phyloP scores from a whole-genome alignment of 176 grass and related monocot genomes.

The Oryza glumipatula region DNA sequence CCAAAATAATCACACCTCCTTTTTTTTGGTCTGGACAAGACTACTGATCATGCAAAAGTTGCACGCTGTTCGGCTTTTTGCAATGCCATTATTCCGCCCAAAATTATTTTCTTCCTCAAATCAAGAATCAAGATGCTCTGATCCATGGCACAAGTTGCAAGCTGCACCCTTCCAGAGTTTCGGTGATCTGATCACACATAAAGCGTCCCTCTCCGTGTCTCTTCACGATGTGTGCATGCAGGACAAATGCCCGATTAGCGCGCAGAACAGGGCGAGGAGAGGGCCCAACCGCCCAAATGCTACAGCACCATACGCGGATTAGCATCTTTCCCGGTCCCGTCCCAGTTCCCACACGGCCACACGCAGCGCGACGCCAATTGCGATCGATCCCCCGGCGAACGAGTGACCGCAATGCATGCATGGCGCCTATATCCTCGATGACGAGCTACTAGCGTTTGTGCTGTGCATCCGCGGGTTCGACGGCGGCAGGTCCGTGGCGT shows the following conservation, averaged over 20 bases:
- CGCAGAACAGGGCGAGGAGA: conserved; percentile 9
- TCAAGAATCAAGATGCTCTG: neutral
- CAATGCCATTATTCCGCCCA: neutral
- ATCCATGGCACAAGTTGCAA: neutral
- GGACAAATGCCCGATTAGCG: conserved; percentile 37
- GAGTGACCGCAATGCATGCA: neutral
- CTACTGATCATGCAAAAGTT: neutral
- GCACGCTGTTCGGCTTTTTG: neutral
- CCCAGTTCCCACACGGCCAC: no score
- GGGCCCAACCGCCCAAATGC: neutral
- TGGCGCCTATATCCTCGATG: neutral
- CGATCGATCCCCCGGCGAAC: neutral
- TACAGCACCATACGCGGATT: neutral
- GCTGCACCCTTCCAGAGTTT: neutral
- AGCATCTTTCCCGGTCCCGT: neutral
- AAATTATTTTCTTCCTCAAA: neutral
- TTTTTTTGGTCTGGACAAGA: neutral
- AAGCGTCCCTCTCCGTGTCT: neutral
- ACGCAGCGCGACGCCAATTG: no score
- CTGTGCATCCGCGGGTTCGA: neutral
- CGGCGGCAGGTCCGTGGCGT: neutral
- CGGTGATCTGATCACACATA: neutral
- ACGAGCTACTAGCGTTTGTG: neutral
- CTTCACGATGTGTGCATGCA: neutral
- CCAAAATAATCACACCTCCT: neutral